Base-by-base conservation (phyloP, 2,329 filamentous ascomycete genomes). In the Sporothrix sp. region DNA sequence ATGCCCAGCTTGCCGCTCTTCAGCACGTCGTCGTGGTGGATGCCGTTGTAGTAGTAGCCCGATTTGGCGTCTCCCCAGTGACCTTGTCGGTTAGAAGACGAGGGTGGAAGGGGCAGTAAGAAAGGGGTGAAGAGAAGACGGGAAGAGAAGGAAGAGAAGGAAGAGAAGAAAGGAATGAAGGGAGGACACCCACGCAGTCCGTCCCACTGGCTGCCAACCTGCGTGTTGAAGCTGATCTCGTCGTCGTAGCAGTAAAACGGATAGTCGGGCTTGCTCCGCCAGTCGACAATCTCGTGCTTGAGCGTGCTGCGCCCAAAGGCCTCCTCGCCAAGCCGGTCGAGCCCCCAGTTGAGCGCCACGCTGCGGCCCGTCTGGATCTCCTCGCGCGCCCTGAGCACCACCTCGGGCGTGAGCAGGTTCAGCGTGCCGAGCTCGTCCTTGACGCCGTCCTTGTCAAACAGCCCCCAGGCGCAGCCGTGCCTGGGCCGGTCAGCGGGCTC, bases 281-380 rank as follows among this genome's bases (percentile, higher is more conserved):
- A 52, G 47, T 46, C 47, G 32, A 57, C 52, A 28, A 57, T 28
- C 13, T 55, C 37, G 35, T 59, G 57, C 44, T 76, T 67, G 59
- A 84, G 79, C 3, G 68, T 63, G 53, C 74, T 70, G 14, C 80
- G 71, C 46, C 70, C 68, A 62, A 79, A 76, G 7, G 76, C 70
- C 4, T 70, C 62, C 28, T 72, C 64, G 14, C 68, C 61, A 59
- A 78, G 74, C 3, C 73, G 72, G 62, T 78, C 68, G 7, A 84
- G 67, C 0, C 77, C 72, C 69, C 78, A 79, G 64, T 84, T 78
- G 16, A 82, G 70, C 1, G 75, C 78, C 49, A 82, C 67, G 30
- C 73, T 74, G 46, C 30, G 42, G 25, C 80, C 79, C 5, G 73
- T 76, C 56, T 69, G 66, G 54, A 83, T 79, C 61, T 75, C 71